These are phyloP conservation scores for Trichoderma koningiopsis DNA, from an alignment of 2,329 filamentous ascomycete genomes.

Conservation along the genomic window DNA sequence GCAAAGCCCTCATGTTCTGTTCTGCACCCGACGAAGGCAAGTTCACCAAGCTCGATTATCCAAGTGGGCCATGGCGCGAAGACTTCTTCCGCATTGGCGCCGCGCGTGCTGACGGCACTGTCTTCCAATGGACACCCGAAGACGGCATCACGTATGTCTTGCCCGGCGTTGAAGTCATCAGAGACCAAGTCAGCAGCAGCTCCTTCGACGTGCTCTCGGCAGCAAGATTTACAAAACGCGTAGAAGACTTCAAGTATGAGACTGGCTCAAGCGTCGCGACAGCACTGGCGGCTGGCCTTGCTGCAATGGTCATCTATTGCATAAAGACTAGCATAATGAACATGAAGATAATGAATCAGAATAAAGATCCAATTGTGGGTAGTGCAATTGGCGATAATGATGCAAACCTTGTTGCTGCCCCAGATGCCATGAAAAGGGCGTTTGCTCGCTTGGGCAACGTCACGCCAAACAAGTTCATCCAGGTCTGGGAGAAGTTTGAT, in stretches of 20 bases:
- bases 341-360: not conserved
- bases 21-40: not conserved
- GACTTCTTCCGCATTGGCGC: not conserved
- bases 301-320: conserved; percentile 35
- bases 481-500: not conserved
- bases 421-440: not conserved
- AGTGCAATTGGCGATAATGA: not conserved
- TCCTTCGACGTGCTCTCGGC: not conserved
- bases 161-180: not conserved
- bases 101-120: not conserved
- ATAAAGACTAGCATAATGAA: conserved; percentile 26
- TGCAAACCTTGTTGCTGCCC: not conserved
- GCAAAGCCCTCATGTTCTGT: not conserved
- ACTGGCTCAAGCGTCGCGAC: conserved; percentile 34
- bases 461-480: not conserved
- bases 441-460: not conserved
- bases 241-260: conserved; percentile 22
- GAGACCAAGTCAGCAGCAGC: not conserved
- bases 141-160: not conserved
- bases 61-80: not conserved
- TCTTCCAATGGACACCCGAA: not conserved
- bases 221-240: not conserved
- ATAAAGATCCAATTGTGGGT: not conserved
- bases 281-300: conserved; percentile 35
- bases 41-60: not conserved